These are phyloP conservation scores for Auxenochlorella protothecoides DNA, from an alignment of 139 green algal species.

Conservation along the genomic window DNA sequence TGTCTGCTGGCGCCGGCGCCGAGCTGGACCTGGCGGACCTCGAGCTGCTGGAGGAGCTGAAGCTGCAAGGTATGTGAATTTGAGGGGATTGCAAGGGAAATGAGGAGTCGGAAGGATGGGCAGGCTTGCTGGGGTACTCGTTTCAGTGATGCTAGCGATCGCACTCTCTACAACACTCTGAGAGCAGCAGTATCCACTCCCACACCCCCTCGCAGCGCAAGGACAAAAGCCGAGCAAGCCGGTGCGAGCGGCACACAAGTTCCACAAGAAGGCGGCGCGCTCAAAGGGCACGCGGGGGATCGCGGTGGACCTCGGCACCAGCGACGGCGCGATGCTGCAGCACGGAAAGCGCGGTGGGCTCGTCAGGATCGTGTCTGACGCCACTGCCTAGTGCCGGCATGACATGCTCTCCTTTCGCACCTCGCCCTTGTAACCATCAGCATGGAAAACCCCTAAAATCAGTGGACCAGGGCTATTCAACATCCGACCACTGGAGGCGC, in stretches of 20 bases:
- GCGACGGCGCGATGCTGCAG: too few species aligned
- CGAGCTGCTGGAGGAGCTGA: slow-evolving; percentile 6
- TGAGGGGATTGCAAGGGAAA: not conserved
- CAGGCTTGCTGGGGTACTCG: not conserved
- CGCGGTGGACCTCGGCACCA: too few species aligned
- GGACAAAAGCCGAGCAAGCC: slow-evolving; percentile 1
- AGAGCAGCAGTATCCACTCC: not conserved
- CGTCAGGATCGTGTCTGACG: too few species aligned
- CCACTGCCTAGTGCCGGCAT: too few species aligned
- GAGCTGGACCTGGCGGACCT: not conserved
- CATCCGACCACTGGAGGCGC: too few species aligned
- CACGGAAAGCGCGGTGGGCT: too few species aligned
- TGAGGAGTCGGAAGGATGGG: not conserved
- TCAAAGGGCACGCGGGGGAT: slow-evolving; percentile 34
- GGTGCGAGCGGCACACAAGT: slow-evolving; percentile 49
- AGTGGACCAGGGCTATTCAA: too few species aligned
- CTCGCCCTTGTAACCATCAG: too few species aligned
- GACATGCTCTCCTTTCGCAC: too few species aligned
- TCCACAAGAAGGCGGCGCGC: slow-evolving; percentile 64
- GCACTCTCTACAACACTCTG: too few species aligned
- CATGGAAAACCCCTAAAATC: too few species aligned
- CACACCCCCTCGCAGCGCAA: slow-evolving; percentile 1
- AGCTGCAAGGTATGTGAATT: slow-evolving; percentile 4
- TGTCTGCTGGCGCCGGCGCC: not conserved
- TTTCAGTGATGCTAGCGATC: too few species aligned